phyloP scores from a whole-genome alignment of 208 protist genomes.

The Novymonas esmeraldas region DNA sequence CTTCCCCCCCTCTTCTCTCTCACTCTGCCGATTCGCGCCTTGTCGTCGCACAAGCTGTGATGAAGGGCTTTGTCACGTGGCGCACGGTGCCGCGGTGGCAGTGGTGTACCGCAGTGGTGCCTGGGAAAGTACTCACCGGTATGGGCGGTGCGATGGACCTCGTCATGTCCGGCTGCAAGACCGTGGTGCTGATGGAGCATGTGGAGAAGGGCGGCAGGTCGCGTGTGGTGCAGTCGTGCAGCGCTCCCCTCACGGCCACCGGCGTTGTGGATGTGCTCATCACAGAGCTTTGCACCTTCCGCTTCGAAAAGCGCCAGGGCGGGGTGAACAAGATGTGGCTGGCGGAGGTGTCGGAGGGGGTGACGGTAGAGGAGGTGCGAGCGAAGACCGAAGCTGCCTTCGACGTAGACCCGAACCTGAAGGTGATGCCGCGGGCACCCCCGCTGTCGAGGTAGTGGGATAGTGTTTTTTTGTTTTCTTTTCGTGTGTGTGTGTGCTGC shows the following conservation, averaged over 20 bases:
- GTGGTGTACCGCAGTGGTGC: too few species aligned
- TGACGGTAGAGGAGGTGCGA: slow-evolving; percentile 77
- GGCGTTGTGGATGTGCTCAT: slow-evolving; percentile 87
- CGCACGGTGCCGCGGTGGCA: too few species aligned
- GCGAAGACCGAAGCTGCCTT: slow-evolving; percentile 49
- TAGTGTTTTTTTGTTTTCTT: too few species aligned
- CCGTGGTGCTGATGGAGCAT: slow-evolving; percentile 96
- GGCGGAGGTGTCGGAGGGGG: slow-evolving; percentile 69
- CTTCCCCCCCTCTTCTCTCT: neutral
- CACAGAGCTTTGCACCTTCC: slow-evolving; percentile 93
- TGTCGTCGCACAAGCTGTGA: too few species aligned
- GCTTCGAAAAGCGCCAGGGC: slow-evolving; percentile 38
- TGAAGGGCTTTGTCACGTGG: too few species aligned
- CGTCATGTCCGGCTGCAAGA: slow-evolving; percentile 59
- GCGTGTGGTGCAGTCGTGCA: slow-evolving; percentile 87
- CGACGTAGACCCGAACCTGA: slow-evolving; percentile 31
- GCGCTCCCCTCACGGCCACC: slow-evolving; percentile 82
- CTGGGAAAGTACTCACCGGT: slow-evolving; percentile 94
- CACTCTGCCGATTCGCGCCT: neutral
- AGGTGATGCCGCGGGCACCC: slow-evolving; percentile 17
- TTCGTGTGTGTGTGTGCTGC: too few species aligned
- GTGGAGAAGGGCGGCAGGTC: slow-evolving; percentile 67
- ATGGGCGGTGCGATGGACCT: slow-evolving; percentile 95
- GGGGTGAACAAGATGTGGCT: slow-evolving; percentile 48
- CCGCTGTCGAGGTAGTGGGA: neutral